Evolutionary conservation across 768 basidiomycete species (phyloP), one percentile per base, ranked within the genome.

Genomic region (Xerocomus brunneocitrinus): DNA sequence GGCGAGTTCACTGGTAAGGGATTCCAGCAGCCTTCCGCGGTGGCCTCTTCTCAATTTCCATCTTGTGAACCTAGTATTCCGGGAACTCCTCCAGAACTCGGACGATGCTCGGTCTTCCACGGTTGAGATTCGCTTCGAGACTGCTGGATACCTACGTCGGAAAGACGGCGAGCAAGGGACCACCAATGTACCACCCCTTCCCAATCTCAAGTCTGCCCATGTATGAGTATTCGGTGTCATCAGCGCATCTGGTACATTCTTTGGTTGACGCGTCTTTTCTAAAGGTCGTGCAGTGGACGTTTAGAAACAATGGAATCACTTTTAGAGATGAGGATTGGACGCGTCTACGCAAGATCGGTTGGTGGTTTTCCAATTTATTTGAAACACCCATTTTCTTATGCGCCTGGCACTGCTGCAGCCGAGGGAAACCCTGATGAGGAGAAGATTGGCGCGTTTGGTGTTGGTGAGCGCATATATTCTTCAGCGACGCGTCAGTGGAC

Each of bases 31-130:
- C 5, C 6, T 50, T 38, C 2, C 3, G 2, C 9, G 5, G 16
- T 22, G 10, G 6, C 24, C 5, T 6, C 9, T 42, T 48, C 49
- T 48, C n/a, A 48, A 39, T 19, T 9, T 32, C 16, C 13, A 27
- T 12, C 32, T 34, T 12, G 14, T 22, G 14, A 12, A 6, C 14
- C 25, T 53, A 78, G 82, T 87, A 41, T 84, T 84, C 54, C 72
- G 95, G 46, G 95, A 98, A 68, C 79, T 99, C 5, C 73, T 98
- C 0, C 95, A 98, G 74, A 98, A 99, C 66, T 94, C 94, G 28
- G 94, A 97, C 66, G 95, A 97, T 71, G 93, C 89, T 3, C 85
- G 80, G 42, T 83, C 90, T 2, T 81, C 76, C 49, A 72, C 77
- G 13, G 91, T 85, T 3, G 87, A 95, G 69, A 89, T 95, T 41